Base-by-base conservation (phyloP, 2,329 filamentous ascomycete genomes). In the Aspergillus sp. region DNA sequence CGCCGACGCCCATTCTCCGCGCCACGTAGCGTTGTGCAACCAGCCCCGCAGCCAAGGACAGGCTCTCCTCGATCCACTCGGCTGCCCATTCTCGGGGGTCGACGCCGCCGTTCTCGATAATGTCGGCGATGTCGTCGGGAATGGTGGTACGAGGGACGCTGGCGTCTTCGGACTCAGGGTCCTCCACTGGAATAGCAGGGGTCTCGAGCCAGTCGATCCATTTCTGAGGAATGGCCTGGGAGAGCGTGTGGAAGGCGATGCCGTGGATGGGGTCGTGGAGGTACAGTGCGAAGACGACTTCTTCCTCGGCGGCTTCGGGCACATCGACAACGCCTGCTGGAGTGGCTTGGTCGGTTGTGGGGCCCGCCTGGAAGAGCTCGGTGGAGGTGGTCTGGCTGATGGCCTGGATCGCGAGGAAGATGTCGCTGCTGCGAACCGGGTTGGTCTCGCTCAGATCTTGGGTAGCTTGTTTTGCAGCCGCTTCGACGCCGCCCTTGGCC, bases 1-100 rank as follows among this genome's bases (percentile, higher is more conserved):
- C 92, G 11, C 94, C 94, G 8, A 99, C 94, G 11, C 95, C 94
- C 95, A 99, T 99, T 59, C 95, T 83, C 62, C 90, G 86, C 4
- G 95, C 94, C 19, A 99, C 95, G 73, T 99, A 99, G 64, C 93
- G 84, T 83, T 99, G 95, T 2, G 95, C 95, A 3, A 98, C 89
- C 7, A 96, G 82, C 17, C 95, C 94, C 0, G 96, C 86, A 3
- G 88, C 86, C 52, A 98, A 80, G 42, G 83, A 87, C 32, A 99
- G 82, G 0, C 88, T 81, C 79, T 98, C 94, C 79, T 98, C 94
- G 50, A 99, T 85, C 95, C 95, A 99, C 77, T 98, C 95, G 3
- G 93, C 90, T 39, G 96, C 91, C 95, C 95, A 99, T 76, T 99
- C 95, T 60, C 95, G 84, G 0, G 95, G 95, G 72, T 99, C 95